phyloP scores from a whole-genome alignment of 208 protist species.

The Acanthamoeba pearcei region DNA sequence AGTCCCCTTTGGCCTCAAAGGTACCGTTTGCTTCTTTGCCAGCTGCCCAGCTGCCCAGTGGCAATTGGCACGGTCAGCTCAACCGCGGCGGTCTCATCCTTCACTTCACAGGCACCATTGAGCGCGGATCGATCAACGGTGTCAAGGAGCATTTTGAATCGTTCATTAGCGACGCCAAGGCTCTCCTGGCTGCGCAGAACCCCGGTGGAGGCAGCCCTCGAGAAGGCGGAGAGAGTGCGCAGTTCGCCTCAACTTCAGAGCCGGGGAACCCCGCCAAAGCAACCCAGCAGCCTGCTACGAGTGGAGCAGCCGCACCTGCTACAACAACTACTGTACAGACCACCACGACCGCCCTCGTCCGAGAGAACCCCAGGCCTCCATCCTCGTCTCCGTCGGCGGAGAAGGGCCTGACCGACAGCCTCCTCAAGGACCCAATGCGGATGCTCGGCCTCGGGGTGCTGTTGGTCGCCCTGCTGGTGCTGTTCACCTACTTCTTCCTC shows the following conservation, averaged over 20 bases:
- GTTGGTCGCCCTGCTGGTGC: constrained; percentile 10
- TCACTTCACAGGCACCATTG: neutral
- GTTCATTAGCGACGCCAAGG: constrained; percentile 33
- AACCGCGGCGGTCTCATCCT: neutral
- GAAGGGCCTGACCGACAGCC: neutral
- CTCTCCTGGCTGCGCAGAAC: neutral
- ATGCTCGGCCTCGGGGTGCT: neutral
- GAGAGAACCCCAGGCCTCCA: neutral
- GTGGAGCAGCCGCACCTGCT: neutral
- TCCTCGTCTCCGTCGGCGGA: neutral
- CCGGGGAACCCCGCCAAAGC: neutral
- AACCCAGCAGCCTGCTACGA: neutral
- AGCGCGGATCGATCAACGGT: constrained; percentile 67
- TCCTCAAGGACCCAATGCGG: constrained; percentile 40
- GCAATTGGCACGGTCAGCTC: neutral
- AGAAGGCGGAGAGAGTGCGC: neutral
- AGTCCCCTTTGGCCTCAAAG: constrained; percentile 68
- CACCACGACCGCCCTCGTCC: neutral
- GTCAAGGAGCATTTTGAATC: constrained; percentile 72
- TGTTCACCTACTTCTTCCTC: constrained; percentile 49
- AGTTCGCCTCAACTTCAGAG: neutral
- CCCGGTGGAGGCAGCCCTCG: neutral
- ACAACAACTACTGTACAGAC: neutral
- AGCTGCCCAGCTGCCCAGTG: neutral
- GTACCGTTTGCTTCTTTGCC: neutral